Percentiles rank a stretch among this genome's conserved stretches.
Evolutionary conservation across 495 filamentous ascomycete species (phyloP).

Genomic region (Apiosordaria backusii): DNA sequence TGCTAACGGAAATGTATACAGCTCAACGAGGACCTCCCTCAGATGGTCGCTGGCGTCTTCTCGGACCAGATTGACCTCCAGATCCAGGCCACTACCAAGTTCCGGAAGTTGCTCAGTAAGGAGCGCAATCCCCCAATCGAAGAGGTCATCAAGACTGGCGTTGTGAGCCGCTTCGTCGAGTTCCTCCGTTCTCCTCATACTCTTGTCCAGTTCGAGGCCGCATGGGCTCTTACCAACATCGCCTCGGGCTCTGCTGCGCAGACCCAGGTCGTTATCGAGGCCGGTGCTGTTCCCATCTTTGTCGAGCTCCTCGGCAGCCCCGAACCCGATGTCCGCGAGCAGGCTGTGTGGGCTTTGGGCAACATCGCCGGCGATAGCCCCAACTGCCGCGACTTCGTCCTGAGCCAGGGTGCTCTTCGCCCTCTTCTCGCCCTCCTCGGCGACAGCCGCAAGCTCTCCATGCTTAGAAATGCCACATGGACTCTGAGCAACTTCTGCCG

Average conservation of each 20-base stretch:
- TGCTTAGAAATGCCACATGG: conserved; percentile 99
- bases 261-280: conserved; percentile 98
- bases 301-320: conserved; percentile 92
- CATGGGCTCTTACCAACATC: conserved; percentile 99
- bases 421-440: conserved; percentile 85
- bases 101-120: conserved; percentile 95
- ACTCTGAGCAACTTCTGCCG: conserved; percentile 99
- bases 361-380: conserved; percentile 99
- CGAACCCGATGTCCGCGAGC: conserved; percentile 97
- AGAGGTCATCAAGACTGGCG: conserved; percentile 97
- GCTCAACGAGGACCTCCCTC: conserved; percentile 95
- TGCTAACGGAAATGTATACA: conserved; percentile 46
- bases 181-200: conserved; percentile 98
- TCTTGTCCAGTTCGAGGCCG: conserved; percentile 97
- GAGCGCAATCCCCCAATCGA: conserved; percentile 99
- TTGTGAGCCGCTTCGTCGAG: conserved; percentile 94
- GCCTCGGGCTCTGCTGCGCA: conserved; percentile 95
- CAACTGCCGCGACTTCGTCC: conserved; percentile 91
- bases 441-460: conserved; percentile 97
- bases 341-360: conserved; percentile 97
- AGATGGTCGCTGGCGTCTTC: conserved; percentile 97
- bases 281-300: conserved; percentile 97
- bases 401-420: conserved; percentile 82
- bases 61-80: conserved; percentile 97
- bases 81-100: conserved; percentile 98